phyloP scores from a whole-genome alignment of 1,284 basidiomycete species.

The Rhodotorula sp. region DNA sequence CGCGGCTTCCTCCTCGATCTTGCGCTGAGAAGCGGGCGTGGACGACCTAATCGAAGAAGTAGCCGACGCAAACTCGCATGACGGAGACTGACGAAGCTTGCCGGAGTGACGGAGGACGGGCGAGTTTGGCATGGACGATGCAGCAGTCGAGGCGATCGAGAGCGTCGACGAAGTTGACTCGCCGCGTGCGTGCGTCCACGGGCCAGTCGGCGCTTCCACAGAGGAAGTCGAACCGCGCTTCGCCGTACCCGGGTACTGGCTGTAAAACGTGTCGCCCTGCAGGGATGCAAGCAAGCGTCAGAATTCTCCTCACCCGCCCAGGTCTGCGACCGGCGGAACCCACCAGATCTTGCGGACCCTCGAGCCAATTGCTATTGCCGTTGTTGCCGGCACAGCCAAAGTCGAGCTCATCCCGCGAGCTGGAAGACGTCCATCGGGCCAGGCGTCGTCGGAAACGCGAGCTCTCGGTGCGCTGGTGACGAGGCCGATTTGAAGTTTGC shows the following conservation, averaged over 20 bases:
- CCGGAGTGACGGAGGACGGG: conserved; percentile 7
- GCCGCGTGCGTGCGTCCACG: conserved; percentile 30
- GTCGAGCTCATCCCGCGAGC: conserved; percentile 23
- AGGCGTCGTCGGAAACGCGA: conserved; percentile 12
- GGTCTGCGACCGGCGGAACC: background rate
- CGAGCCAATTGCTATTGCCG: conserved; percentile 22
- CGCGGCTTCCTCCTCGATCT: conserved; percentile 25
- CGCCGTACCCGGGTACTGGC: conserved; percentile 6
- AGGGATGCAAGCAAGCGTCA: background rate
- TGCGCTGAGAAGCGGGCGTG: conserved; percentile 28
- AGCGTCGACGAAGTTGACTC: conserved; percentile 30
- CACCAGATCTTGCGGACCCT: conserved; percentile 28
- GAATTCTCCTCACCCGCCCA: background rate
- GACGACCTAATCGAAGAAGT: conserved; percentile 19
- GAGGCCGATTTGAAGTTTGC: background rate
- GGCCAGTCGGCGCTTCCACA: conserved; percentile 4
- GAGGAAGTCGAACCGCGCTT: conserved; percentile 28
- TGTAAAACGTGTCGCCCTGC: conserved; percentile 28
- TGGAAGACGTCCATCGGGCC: conserved; percentile 3
- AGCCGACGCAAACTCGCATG: background rate
- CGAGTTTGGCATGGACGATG: conserved; percentile 32
- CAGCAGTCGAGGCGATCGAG: conserved; percentile 27
- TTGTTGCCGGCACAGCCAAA: conserved; percentile 37
- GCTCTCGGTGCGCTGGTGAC: background rate
- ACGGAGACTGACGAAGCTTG: background rate